Evolutionary conservation across 1,139 yeast genomes (phyloP).

Genomic region (Debaryomyces psychrophilus): DNA sequence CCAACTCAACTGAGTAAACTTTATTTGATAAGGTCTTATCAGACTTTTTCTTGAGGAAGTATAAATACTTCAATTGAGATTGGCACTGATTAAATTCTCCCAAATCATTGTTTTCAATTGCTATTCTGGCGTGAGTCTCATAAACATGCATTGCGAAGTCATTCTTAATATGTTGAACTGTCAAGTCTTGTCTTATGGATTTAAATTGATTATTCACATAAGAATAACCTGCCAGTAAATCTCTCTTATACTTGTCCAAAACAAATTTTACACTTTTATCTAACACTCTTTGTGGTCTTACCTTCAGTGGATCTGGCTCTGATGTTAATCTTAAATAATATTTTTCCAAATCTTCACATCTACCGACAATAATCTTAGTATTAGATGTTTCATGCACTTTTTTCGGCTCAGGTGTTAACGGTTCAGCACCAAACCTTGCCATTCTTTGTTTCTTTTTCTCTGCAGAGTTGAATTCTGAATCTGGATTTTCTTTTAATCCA

Average conservation of each 20-base stretch:
- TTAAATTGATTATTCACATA: constrained; percentile 89
- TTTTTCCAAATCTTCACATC: constrained; percentile 69
- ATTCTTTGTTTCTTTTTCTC: constrained; percentile 50
- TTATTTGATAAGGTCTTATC: constrained; percentile 15
- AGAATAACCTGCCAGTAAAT: constrained; percentile 56
- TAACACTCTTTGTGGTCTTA: constrained; percentile 71
- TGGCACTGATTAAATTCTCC: constrained; percentile 98
- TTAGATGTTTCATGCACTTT: neutral
- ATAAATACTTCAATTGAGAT: constrained; percentile 70
- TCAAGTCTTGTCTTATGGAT: constrained; percentile 88
- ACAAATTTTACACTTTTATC: constrained; percentile 60
- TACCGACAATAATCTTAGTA: constrained; percentile 56
- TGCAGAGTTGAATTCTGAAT: constrained; percentile 33
- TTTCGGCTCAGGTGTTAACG: constrained; percentile 24
- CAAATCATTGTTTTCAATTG: constrained; percentile 77
- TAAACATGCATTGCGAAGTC: constrained; percentile 79
- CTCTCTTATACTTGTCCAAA: constrained; percentile 54
- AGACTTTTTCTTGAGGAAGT: constrained; percentile 33
- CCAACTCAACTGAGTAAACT: constrained; percentile 41
- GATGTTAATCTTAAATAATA: constrained; percentile 82
- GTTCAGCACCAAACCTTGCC: constrained; percentile 46
- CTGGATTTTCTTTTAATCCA: neutral
- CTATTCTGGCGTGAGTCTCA: constrained; percentile 85
- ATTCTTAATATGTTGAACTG: constrained; percentile 86
- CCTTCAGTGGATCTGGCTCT: constrained; percentile 84